Conservation (phyloP, 306 rosid genomes). For the Cicer judaicum region DNA sequence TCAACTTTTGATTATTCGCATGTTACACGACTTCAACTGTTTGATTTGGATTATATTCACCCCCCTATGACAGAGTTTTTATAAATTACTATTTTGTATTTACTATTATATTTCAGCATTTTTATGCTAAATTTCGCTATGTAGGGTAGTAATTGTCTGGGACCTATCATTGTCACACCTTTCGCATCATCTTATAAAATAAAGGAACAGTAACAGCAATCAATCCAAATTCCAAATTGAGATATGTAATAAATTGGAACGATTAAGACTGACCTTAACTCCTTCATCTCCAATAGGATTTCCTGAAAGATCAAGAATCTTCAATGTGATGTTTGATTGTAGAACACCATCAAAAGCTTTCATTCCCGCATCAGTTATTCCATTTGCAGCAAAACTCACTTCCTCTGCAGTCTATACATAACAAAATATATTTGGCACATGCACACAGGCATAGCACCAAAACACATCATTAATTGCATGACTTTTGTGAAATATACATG, state of each 20-base stretch:
- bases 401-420: conserved; percentile 80
- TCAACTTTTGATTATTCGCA: too few species aligned
- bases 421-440: conserved; percentile 33
- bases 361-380: conserved; percentile 89
- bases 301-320: conserved; percentile 92
- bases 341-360: conserved; percentile 97
- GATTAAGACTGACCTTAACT: conserved; percentile 65
- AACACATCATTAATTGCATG: conserved; percentile 25
- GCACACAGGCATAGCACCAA: conserved; percentile 31
- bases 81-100: too few species aligned
- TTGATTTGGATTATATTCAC: too few species aligned
- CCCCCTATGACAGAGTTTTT: too few species aligned
- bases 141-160: too few species aligned
- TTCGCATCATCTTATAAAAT: too few species aligned
- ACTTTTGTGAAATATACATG: conserved; percentile 26
- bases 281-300: conserved; percentile 97
- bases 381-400: conserved; percentile 94
- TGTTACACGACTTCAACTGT: too few species aligned
- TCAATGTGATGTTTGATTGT: conserved; percentile 82
- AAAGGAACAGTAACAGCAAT: neutral
- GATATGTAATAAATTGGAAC: conserved; percentile 31
- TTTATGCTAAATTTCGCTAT: too few species aligned
- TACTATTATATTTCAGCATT: too few species aligned
- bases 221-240: conserved; percentile 27
- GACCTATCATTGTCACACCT: too few species aligned